Evolutionary conservation across 78 protist genomes (phyloP).

Genomic region (Dictyostelium citrinum): DNA sequence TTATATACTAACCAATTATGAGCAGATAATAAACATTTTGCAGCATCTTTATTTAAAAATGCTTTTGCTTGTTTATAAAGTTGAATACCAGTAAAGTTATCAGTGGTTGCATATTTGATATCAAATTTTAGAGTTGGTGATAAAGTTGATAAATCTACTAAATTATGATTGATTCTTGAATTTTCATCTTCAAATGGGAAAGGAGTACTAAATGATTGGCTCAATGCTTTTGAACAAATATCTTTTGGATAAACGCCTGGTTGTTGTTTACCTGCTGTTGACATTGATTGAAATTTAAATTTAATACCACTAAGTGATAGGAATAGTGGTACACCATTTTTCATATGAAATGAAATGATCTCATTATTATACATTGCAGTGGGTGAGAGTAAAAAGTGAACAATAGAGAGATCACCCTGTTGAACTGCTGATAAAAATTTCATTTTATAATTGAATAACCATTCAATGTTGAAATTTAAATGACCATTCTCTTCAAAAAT

Average conservation of each 20-base stretch:
- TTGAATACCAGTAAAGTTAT: slow-evolving; percentile 34
- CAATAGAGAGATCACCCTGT: neutral
- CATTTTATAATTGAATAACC: slow-evolving; percentile 26
- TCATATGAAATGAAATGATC: neutral
- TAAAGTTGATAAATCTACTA: slow-evolving; percentile 28
- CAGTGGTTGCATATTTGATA: slow-evolving; percentile 40
- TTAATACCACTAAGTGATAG: slow-evolving; percentile 19
- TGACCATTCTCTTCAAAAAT: slow-evolving; percentile 61
- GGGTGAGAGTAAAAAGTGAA: neutral
- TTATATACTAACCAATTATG: slow-evolving; percentile 37
- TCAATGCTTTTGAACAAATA: neutral
- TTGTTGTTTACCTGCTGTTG: slow-evolving; percentile 1
- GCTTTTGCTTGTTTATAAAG: slow-evolving; percentile 8
- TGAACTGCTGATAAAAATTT: neutral
- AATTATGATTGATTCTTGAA: neutral
- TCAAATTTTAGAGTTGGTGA: slow-evolving; percentile 15
- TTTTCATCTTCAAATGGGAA: slow-evolving; percentile 9
- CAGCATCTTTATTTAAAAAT: slow-evolving; percentile 28
- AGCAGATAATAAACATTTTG: neutral
- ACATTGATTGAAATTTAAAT: neutral
- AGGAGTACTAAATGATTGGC: neutral
- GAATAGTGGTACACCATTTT: neutral
- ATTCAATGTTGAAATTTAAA: slow-evolving; percentile 31
- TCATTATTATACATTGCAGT: slow-evolving; percentile 48
- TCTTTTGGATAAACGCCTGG: neutral